Percentiles rank a stretch among this genome's conserved stretches.
These are phyloP conservation scores for Arthrobotrys iridis DNA, from an alignment of 2,329 filamentous ascomycete species.

Conservation along the genomic window DNA sequence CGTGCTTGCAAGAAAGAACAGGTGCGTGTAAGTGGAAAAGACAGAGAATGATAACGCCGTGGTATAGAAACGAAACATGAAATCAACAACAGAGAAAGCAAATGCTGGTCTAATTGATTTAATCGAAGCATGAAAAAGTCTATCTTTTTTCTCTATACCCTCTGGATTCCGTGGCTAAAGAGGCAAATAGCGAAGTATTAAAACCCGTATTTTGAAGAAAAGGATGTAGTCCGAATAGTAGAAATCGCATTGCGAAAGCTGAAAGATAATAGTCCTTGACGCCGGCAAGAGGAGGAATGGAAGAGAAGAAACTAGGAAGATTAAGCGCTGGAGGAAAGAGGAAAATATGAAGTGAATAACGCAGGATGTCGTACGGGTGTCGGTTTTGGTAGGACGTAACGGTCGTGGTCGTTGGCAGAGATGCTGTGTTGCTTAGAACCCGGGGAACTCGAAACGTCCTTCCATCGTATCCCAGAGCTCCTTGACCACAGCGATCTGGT, in stretches of 20 bases:
- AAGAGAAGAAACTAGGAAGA: slow-evolving; percentile 12
- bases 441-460: slow-evolving; percentile 55
- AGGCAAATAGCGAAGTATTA: slow-evolving; percentile 24
- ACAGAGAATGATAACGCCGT: slow-evolving; percentile 47
- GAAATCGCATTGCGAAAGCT: slow-evolving; percentile 20
- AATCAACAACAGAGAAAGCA: slow-evolving; percentile 3
- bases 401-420: background rate
- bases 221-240: background rate
- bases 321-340: background rate
- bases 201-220: slow-evolving; percentile 9
- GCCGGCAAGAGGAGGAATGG: slow-evolving; percentile 26
- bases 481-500: slow-evolving; percentile 71
- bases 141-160: slow-evolving; percentile 55
- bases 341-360: slow-evolving; percentile 2
- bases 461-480: slow-evolving; percentile 72
- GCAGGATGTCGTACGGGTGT: background rate
- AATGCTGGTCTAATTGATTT: slow-evolving; percentile 39
- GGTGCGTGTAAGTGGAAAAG: background rate
- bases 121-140: slow-evolving; percentile 17
- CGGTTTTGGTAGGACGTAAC: background rate
- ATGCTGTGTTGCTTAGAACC: slow-evolving; percentile 26
- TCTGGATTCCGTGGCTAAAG: slow-evolving; percentile 31
- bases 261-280: slow-evolving; percentile 33
- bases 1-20: slow-evolving; percentile 5
- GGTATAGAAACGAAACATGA: slow-evolving; percentile 30